Conservation (phyloP, 164 flowering plant species). For the Paratinospora sagittata region DNA sequence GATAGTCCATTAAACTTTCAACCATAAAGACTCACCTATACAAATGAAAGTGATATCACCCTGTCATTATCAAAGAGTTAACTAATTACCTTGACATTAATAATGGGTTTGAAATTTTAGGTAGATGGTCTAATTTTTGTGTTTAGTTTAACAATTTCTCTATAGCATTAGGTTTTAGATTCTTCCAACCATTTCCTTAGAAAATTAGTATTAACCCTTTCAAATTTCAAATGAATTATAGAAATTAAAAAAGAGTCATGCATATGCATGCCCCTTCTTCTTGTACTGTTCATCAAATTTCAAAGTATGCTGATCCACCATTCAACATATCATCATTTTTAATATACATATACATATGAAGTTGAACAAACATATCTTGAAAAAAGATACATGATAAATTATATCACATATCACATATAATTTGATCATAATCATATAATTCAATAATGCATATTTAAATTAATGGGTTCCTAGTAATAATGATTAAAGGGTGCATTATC, state of each 20-base stretch:
- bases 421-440: not conserved
- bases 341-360: too few relatives aligned
- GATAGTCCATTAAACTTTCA: too few relatives aligned
- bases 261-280: not conserved
- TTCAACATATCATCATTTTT: too few relatives aligned
- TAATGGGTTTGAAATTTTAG: not conserved
- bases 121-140: constrained; percentile 7
- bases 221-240: not conserved
- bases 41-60: not conserved
- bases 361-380: too few relatives aligned
- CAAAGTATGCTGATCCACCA: not conserved
- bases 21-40: not conserved
- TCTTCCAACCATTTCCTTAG: not conserved
- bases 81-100: not conserved
- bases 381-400: too few relatives aligned
- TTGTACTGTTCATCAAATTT: not conserved
- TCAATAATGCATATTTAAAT: not conserved
- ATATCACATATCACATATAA: too few relatives aligned
- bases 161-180: not conserved
- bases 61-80: not conserved
- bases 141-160: not conserved
- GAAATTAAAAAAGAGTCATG: not conserved
- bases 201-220: not conserved
- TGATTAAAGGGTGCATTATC: not conserved
- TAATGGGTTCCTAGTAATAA: not conserved